phyloP scores from a whole-genome alignment of 1,139 yeast species.

The Candida sanyaensis region DNA sequence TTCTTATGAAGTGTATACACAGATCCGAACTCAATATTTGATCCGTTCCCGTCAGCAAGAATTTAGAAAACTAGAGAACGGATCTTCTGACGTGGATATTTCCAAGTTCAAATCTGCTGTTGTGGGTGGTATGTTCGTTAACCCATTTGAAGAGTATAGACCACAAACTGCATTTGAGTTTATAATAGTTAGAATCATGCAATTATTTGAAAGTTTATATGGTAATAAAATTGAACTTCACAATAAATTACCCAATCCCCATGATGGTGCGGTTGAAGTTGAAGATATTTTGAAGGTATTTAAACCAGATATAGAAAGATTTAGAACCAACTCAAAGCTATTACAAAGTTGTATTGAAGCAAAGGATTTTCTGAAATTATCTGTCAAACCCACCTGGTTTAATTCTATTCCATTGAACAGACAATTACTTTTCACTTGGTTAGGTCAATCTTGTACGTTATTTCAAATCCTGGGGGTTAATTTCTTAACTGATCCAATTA shows the following conservation, averaged over 20 bases:
- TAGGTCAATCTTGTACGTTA: constrained; percentile 87
- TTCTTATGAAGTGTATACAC: constrained; percentile 66
- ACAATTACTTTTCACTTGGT: constrained; percentile 77
- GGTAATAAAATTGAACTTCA: constrained; percentile 60
- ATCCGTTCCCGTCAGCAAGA: constrained; percentile 50
- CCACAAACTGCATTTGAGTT: constrained; percentile 90
- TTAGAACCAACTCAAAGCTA: constrained; percentile 29
- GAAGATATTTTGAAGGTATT: constrained; percentile 58
- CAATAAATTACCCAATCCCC: constrained; percentile 43
- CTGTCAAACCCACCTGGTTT: constrained; percentile 10
- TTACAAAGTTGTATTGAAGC: constrained; percentile 28
- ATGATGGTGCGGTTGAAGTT: constrained; percentile 46
- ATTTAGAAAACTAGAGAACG: constrained; percentile 12
- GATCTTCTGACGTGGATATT: constrained; percentile 20
- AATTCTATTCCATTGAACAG: constrained; percentile 34
- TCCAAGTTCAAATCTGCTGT: constrained; percentile 50
- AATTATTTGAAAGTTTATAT: constrained; percentile 63
- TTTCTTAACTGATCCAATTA: constrained; percentile 82
- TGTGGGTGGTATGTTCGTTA: constrained; percentile 79
- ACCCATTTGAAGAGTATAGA: constrained; percentile 90
- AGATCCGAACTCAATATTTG: constrained; percentile 54
- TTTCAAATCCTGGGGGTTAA: constrained; percentile 73
- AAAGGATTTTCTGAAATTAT: constrained; percentile 21
- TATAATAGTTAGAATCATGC: constrained; percentile 67
- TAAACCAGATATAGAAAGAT: constrained; percentile 57